These are phyloP conservation scores for Pleurotus ostreatus DNA, from an alignment of 768 basidiomycete species.

Conservation along the genomic window DNA sequence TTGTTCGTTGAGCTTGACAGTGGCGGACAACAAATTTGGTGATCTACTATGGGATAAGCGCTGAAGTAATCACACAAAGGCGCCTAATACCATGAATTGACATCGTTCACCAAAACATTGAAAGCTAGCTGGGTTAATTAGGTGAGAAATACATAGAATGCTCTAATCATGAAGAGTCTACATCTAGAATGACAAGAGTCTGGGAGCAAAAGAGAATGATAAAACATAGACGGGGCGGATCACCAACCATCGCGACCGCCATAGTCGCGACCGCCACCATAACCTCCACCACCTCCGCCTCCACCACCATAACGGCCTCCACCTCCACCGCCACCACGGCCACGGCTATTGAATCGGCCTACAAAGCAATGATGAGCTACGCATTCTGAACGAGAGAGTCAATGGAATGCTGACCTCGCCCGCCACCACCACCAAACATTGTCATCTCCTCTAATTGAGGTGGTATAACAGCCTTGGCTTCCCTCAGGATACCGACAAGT, in stretches of 20 bases:
- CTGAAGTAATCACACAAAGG: neutral
- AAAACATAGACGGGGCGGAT: neutral
- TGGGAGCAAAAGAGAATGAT: conserved; percentile 17
- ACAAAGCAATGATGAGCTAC: conserved; percentile 9
- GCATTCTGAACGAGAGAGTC: neutral
- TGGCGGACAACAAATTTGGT: conserved; percentile 5
- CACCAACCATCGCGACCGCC: conserved; percentile 37
- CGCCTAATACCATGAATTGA: too few relatives aligned
- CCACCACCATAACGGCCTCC: conserved; percentile 41
- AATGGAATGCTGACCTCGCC: conserved; percentile 41
- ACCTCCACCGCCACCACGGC: conserved; percentile 36
- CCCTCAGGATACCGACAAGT: conserved; percentile 77
- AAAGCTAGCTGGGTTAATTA: neutral
- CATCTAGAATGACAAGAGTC: conserved; percentile 1
- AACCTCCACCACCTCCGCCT: conserved; percentile 37
- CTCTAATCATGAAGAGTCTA: conserved; percentile 1
- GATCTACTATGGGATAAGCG: neutral
- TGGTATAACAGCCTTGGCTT: conserved; percentile 83
- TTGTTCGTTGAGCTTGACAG: conserved; percentile 1
- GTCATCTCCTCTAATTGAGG: conserved; percentile 93
- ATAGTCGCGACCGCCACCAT: conserved; percentile 35
- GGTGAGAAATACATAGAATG: neutral
- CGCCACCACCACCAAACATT: conserved; percentile 80
- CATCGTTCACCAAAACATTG: too few relatives aligned
- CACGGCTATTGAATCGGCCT: conserved; percentile 53